Conservation (phyloP, 2,329 filamentous ascomycete species). For the Emmonsia crescens region DNA sequence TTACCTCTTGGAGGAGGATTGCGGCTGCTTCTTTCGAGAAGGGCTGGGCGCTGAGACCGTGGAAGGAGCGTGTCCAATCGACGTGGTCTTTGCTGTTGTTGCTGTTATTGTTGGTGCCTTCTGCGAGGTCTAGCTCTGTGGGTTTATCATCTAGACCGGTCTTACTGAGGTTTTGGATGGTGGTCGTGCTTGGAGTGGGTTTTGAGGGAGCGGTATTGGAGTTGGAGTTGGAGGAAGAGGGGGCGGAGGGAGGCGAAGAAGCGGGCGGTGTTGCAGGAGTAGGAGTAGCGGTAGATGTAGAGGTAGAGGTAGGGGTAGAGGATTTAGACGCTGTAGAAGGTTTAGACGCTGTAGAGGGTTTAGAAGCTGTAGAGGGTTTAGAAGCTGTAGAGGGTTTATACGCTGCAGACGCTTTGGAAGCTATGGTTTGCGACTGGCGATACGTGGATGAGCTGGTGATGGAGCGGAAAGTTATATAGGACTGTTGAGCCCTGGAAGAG, state of each 20-base stretch:
- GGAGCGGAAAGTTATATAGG: constrained; percentile 6
- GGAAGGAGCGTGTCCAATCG: constrained; percentile 77
- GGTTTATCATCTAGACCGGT: constrained; percentile 29
- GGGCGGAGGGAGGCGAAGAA: constrained; percentile 1
- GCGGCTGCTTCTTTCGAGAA: constrained; percentile 61
- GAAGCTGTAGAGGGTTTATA: constrained; percentile 2
- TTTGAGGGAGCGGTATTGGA: constrained; percentile 6
- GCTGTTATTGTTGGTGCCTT: neutral
- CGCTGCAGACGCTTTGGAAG: neutral
- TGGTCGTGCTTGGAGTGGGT: constrained; percentile 19
- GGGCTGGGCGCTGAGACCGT: constrained; percentile 60
- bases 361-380: constrained; percentile 4
- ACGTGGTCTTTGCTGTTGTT: constrained; percentile 37
- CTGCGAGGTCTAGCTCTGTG: constrained; percentile 17
- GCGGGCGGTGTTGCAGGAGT: constrained; percentile 5
- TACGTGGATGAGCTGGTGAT: constrained; percentile 10
- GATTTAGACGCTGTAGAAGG: neutral
- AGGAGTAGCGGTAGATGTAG: constrained; percentile 6
- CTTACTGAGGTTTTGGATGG: constrained; percentile 29
- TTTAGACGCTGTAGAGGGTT: constrained; percentile 4
- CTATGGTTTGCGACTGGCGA: constrained; percentile 7
- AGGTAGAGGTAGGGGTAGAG: constrained; percentile 5
- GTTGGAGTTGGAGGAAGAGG: constrained; percentile 4
- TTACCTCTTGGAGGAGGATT: constrained; percentile 57
- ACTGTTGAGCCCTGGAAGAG: constrained; percentile 10